These are phyloP conservation scores for Tieghemostelium lacteum DNA, from an alignment of 78 protist genomes.

Conservation along the genomic window DNA sequence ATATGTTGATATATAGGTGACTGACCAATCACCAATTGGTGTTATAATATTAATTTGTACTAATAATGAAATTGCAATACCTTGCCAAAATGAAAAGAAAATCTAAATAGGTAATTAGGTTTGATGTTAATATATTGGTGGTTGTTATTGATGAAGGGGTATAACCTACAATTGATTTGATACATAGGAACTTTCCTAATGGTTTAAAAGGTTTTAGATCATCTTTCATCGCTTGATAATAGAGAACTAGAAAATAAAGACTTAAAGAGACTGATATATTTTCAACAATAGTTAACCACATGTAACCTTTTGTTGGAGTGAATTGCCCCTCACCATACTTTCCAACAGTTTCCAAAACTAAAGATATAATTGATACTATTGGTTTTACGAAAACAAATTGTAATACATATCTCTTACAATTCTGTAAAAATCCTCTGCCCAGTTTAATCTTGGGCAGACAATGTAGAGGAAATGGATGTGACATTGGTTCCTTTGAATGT, in stretches of 20 bases:
- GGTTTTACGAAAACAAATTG: conserved; percentile 78
- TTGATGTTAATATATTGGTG: neutral
- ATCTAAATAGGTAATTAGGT: neutral
- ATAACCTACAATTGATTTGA: conserved; percentile 77
- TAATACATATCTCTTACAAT: conserved; percentile 70
- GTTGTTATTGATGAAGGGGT: neutral
- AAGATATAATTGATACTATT: conserved; percentile 36
- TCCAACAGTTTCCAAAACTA: conserved; percentile 19
- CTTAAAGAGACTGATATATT: conserved; percentile 73
- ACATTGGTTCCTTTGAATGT: conserved; percentile 52
- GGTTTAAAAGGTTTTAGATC: conserved; percentile 78
- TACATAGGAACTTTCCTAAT: conserved; percentile 81
- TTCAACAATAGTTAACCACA: conserved; percentile 58
- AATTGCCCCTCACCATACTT: conserved; percentile 70
- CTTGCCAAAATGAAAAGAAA: conserved; percentile 34
- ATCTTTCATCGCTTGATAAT: conserved; percentile 57
- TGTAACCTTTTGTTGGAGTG: conserved; percentile 36
- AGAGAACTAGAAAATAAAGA: conserved; percentile 74
- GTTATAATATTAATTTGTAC: conserved; percentile 46
- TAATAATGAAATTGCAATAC: conserved; percentile 67
- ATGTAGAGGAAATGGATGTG: conserved; percentile 37
- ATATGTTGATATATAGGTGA: conserved; percentile 35
- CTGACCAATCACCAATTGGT: conserved; percentile 31
- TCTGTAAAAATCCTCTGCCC: conserved; percentile 42
- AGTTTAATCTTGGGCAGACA: conserved; percentile 51